Evolutionary conservation across 164 flowering plant genomes (phyloP).

Genomic region (Chloranthus sessilifolius): DNA sequence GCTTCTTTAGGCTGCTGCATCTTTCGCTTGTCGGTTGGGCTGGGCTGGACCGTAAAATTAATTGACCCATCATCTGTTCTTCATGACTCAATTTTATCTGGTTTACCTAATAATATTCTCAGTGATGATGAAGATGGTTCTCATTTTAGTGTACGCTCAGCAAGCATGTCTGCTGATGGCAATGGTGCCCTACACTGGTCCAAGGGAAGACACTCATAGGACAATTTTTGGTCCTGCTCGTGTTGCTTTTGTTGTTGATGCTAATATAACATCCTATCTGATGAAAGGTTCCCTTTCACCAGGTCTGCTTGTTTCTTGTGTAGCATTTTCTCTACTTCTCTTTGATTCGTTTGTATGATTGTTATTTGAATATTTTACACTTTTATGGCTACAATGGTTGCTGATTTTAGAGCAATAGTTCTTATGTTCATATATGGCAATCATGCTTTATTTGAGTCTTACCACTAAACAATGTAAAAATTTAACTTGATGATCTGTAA

Average conservation of each 20-base stretch:
- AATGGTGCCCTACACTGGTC: conserved; percentile 33
- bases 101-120: conserved; percentile 38
- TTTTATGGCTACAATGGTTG: background rate
- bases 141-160: conserved; percentile 50
- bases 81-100: conserved; percentile 53
- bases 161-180: conserved; percentile 45
- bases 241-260: conserved; percentile 97
- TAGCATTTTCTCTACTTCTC: background rate
- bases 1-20: conserved; percentile 98
- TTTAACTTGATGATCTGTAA: no score
- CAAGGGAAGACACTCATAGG: conserved; percentile 36
- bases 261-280: conserved; percentile 96
- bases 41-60: conserved; percentile 96
- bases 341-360: background rate
- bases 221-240: conserved; percentile 48
- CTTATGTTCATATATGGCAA: background rate
- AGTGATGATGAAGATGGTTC: conserved; percentile 78
- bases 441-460: no score
- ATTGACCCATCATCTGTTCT: conserved; percentile 89
- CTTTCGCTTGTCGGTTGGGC: conserved; percentile 93
- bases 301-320: conserved; percentile 38
- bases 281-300: conserved; percentile 99
- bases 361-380: no score
- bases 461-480: no score
- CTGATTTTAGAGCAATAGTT: conserved; percentile 1